These are phyloP conservation scores for Aegilops bicornis DNA, from an alignment of 176 grass and related monocot genomes.

Conservation along the genomic window DNA sequence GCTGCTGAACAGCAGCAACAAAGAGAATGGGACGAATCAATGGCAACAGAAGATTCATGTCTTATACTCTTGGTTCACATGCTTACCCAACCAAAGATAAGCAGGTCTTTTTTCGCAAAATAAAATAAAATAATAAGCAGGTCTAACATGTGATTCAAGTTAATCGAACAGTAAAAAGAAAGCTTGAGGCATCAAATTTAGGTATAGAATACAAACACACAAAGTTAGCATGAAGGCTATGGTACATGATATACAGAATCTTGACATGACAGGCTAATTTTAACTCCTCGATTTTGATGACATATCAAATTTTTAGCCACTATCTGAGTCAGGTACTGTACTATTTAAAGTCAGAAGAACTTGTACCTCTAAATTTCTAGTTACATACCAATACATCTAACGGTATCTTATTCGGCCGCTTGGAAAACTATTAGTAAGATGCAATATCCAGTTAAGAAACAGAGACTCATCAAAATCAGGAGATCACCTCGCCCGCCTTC, in stretches of 20 bases:
- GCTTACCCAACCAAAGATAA: not conserved
- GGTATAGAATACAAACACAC: not conserved
- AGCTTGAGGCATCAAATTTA: not conserved
- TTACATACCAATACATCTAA: not conserved
- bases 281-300: not conserved
- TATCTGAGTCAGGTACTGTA: not conserved
- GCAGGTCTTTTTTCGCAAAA: not conserved
- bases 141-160: not conserved
- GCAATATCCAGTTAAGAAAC: conserved; percentile 16
- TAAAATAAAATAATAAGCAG: not conserved
- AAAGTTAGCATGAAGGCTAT: conserved; percentile 6
- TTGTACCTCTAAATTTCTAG: not conserved
- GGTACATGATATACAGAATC: not conserved
- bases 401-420: not conserved
- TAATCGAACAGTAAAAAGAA: not conserved
- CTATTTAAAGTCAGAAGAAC: not conserved
- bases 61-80: not conserved
- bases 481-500: conserved; percentile 51
- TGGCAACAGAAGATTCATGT: conserved; percentile 7
- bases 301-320: not conserved
- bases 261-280: not conserved
- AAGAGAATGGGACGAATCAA: not conserved
- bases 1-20: conserved; percentile 9
- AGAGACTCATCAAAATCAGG: not conserved
- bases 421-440: not conserved